Evolutionary conservation across 148 eudicot genomes (phyloP).

Genomic region (Vaccinium macrocarpon): DNA sequence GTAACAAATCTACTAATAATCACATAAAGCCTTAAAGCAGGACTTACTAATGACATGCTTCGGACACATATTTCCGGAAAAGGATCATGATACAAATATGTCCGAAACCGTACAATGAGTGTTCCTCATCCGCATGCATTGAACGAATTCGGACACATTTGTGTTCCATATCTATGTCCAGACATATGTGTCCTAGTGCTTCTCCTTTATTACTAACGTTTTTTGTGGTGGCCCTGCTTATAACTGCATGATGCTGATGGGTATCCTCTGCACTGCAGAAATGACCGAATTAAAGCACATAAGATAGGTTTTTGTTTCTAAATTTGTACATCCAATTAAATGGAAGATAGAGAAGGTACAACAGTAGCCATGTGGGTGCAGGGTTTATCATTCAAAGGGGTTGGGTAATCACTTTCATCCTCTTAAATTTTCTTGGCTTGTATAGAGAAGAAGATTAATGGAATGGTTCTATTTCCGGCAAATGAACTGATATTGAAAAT

Average conservation of each 20-base stretch:
- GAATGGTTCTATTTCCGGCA: neutral
- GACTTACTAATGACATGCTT: neutral
- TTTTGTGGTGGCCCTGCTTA: constrained; percentile 3
- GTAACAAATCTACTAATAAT: neutral
- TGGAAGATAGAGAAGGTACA: neutral
- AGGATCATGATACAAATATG: neutral
- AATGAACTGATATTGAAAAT: neutral
- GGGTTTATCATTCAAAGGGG: neutral
- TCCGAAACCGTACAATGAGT: neutral
- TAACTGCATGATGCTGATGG: constrained; percentile 8
- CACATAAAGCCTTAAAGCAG: constrained; percentile 18
- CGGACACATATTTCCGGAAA: neutral
- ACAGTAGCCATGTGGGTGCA: neutral
- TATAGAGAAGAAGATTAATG: neutral
- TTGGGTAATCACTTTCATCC: neutral
- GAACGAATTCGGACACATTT: too few relatives aligned
- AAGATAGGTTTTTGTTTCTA: neutral
- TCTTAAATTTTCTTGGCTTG: neutral
- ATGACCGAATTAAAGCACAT: neutral
- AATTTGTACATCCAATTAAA: neutral
- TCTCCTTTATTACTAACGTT: neutral
- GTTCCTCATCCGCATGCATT: too few relatives aligned
- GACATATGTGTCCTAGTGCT: neutral
- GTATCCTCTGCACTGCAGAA: neutral
- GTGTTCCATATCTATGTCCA: too few relatives aligned